A percentile compares a stretch with the other conserved stretches of the same genome.
Conservation (phyloP, 176 grass and related monocot genomes). For the Areca catechu region DNA sequence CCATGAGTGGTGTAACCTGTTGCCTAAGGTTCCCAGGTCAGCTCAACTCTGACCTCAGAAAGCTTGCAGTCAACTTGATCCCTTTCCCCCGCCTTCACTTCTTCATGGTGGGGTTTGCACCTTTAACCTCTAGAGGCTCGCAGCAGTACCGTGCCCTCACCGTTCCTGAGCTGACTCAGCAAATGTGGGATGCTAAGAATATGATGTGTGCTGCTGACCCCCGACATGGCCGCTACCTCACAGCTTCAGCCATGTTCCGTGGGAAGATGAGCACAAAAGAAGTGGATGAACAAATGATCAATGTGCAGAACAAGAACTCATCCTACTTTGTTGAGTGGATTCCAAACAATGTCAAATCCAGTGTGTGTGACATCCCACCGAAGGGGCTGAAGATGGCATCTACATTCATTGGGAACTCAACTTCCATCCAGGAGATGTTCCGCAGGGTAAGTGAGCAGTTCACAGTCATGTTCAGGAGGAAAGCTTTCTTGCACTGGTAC, state of each 20-base stretch:
- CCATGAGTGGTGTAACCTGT: constrained; percentile 83
- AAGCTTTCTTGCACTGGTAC: constrained; percentile 95
- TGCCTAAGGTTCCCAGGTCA: constrained; percentile 82
- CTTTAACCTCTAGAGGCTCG: constrained; percentile 61
- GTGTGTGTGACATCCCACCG: constrained; percentile 69
- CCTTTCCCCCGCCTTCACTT: constrained; percentile 87
- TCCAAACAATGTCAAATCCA: constrained; percentile 82
- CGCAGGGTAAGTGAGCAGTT: constrained; percentile 74
- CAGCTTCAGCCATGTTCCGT: constrained; percentile 75
- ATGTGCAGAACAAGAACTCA: constrained; percentile 91
- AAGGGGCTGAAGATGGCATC: constrained; percentile 59
- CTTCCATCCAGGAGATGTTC: constrained; percentile 94
- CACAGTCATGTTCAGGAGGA: constrained; percentile 84
- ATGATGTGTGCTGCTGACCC: constrained; percentile 93
- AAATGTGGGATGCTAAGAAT: constrained; percentile 96
- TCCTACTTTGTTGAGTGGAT: constrained; percentile 91
- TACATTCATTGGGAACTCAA: constrained; percentile 77
- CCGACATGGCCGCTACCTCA: constrained; percentile 80
- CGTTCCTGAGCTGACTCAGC: constrained; percentile 80
- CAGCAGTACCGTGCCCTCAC: constrained; percentile 74
- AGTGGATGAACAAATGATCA: constrained; percentile 89
- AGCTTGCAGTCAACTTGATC: constrained; percentile 82
- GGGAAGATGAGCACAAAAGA: constrained; percentile 98
- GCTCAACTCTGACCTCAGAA: constrained; percentile 83
- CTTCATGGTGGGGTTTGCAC: constrained; percentile 91